Evolutionary conservation across 495 filamentous ascomycete genomes (phyloP).

Genomic region (Thermochaetoides thermophila): DNA sequence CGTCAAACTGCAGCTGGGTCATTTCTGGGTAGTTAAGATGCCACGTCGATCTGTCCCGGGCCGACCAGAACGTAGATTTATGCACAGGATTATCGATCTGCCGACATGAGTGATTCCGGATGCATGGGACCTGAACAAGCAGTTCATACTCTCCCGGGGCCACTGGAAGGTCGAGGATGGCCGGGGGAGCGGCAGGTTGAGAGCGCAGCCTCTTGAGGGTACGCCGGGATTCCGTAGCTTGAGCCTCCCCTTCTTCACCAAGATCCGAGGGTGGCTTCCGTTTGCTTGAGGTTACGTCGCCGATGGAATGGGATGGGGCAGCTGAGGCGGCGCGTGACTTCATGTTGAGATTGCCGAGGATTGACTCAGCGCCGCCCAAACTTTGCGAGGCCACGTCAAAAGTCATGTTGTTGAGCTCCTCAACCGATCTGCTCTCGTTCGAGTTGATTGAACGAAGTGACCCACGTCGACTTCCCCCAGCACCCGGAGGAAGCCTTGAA

Average conservation of each 20-base stretch:
- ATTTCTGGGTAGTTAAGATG: constrained; percentile 41
- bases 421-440: constrained; percentile 15
- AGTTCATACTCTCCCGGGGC: constrained; percentile 22
- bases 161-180: constrained; percentile 3
- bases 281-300: constrained; percentile 28
- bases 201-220: constrained; percentile 34
- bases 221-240: constrained; percentile 14
- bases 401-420: constrained; percentile 23
- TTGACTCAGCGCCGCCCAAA: constrained; percentile 28
- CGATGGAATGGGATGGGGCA: constrained; percentile 6
- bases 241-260: constrained; percentile 21
- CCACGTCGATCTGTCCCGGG: constrained; percentile 31
- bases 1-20: constrained; percentile 33
- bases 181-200: constrained; percentile 9
- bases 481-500: constrained; percentile 2
- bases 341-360: constrained; percentile 28
- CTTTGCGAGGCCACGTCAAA: constrained; percentile 27
- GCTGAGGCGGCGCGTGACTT: constrained; percentile 20
- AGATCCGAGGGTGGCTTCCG: constrained; percentile 26
- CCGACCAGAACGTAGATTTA: constrained; percentile 36
- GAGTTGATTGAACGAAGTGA: constrained; percentile 7
- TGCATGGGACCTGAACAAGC: constrained; percentile 23
- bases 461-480: too few species aligned
- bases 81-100: constrained; percentile 35
- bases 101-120: constrained; percentile 22